A percentile compares a stretch with the other conserved stretches of the same genome.
These are phyloP conservation scores for Yamadazyma nakazawae DNA, from an alignment of 805 yeast species.

Conservation along the genomic window DNA sequence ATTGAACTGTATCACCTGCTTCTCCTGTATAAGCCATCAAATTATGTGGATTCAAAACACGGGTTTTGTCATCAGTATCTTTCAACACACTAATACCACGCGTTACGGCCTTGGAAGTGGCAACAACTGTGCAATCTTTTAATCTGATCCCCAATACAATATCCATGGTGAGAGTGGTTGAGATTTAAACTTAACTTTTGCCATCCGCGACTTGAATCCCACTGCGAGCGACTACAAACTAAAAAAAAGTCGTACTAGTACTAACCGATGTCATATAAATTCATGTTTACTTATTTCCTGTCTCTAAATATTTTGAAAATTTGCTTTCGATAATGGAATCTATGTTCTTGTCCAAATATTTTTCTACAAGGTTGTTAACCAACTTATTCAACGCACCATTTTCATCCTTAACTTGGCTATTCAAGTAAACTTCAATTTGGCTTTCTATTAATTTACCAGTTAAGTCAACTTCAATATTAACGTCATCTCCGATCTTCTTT, in stretches of 20 bases:
- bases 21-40: conserved; percentile 92
- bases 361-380: conserved; percentile 35
- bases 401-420: conserved; percentile 48
- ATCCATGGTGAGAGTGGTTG: conserved; percentile 58
- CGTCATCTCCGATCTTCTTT: conserved; percentile 59
- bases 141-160: conserved; percentile 83
- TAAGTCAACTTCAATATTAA: conserved; percentile 92
- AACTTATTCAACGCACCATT: conserved; percentile 49
- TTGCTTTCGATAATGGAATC: conserved; percentile 15
- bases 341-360: too few species aligned
- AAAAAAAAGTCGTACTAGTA: too few species aligned
- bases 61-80: conserved; percentile 43
- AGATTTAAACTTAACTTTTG: conserved; percentile 1
- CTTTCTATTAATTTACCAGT: conserved; percentile 89
- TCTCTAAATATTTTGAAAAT: conserved; percentile 13
- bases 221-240: not conserved
- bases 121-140: conserved; percentile 75
- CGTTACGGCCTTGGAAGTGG: conserved; percentile 93
- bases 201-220: conserved; percentile 7
- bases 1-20: conserved; percentile 93
- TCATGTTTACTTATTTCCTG: not conserved
- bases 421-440: conserved; percentile 63
- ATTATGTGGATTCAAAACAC: conserved; percentile 68
- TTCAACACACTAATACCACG: conserved; percentile 51
- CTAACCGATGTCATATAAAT: too few species aligned